Conservation (phyloP, 805 yeast genomes). For the Starmera amethionina region DNA sequence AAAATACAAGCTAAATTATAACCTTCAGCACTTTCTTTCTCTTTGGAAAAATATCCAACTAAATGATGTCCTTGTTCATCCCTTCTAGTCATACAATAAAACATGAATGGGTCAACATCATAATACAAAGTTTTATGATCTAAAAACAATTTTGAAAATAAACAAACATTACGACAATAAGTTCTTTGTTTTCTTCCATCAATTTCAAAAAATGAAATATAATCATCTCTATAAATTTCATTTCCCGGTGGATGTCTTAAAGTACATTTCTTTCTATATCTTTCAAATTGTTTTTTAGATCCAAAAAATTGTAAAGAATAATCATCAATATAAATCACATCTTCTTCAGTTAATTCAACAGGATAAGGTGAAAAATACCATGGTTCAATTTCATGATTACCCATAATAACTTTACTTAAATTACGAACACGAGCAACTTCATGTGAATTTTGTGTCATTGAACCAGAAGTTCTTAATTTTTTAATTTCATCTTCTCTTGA, state of each 20-base stretch:
- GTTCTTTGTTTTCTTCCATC: constrained; percentile 95
- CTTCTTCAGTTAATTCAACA: constrained; percentile 86
- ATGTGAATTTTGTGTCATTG: constrained; percentile 84
- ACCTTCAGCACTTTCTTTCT: constrained; percentile 90
- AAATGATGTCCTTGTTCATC: constrained; percentile 91
- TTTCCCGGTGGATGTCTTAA: constrained; percentile 97
- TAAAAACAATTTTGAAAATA: constrained; percentile 78
- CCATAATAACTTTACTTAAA: constrained; percentile 67
- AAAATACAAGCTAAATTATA: constrained; percentile 96
- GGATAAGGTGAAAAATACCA: constrained; percentile 99
- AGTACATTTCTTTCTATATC: constrained; percentile 82
- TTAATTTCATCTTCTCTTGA: constrained; percentile 89
- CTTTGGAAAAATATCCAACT: constrained; percentile 95
- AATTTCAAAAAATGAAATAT: constrained; percentile 91
- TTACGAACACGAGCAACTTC: constrained; percentile 91
- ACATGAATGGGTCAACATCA: constrained; percentile 95
- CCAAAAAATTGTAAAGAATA: constrained; percentile 85
- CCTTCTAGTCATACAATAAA: constrained; percentile 88
- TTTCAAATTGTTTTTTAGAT: constrained; percentile 80
- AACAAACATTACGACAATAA: constrained; percentile 94
- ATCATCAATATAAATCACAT: constrained; percentile 83
- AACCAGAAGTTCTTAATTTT: constrained; percentile 87
- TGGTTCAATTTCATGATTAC: constrained; percentile 89
- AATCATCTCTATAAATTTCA: constrained; percentile 89
- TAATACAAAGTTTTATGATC: constrained; percentile 96